These are phyloP conservation scores for Actinomortierella ambigua DNA, from an alignment of 371 early-diverging fungal genomes.

Conservation along the genomic window DNA sequence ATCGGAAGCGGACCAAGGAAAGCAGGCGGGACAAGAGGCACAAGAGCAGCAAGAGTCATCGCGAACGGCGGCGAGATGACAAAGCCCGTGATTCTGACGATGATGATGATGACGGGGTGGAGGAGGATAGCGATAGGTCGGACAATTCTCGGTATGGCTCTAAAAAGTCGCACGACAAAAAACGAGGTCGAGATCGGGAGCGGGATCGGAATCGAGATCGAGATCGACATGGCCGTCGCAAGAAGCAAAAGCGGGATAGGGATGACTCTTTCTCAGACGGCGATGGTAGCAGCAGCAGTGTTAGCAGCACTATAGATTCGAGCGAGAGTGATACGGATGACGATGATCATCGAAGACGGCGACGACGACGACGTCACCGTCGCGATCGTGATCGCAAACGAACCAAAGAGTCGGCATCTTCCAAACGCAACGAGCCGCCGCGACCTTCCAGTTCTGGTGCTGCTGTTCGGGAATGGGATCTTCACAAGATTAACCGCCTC, in stretches of 20 bases:
- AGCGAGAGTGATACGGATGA: not conserved
- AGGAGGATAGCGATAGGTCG: too few relatives aligned
- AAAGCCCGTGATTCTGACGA: conserved; percentile 7
- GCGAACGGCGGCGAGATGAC: conserved; percentile 3
- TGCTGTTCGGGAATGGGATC: conserved; percentile 29
- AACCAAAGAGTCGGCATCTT: too few relatives aligned
- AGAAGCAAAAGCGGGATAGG: not conserved
- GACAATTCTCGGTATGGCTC: too few relatives aligned
- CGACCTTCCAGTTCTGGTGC: too few relatives aligned
- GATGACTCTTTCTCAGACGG: not conserved
- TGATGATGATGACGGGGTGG: too few relatives aligned
- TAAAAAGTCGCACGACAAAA: too few relatives aligned
- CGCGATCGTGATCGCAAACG: not conserved
- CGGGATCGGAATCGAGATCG: conserved; percentile 3
- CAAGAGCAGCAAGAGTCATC: conserved; percentile 4
- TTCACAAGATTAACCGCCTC: conserved; percentile 31
- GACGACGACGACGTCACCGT: not conserved
- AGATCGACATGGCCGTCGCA: conserved; percentile 3
- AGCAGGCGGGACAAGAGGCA: conserved; percentile 29
- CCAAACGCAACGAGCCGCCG: not conserved
- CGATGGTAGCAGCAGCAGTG: not conserved
- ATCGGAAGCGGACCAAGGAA: conserved; percentile 23
- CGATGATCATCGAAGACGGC: not conserved
- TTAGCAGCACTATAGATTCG: not conserved
- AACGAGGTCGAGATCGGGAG: too few relatives aligned